Evolutionary conservation across 495 filamentous ascomycete species (phyloP), one percentile per base, ranked within the genome.

Genomic region (Chaetomium fimeti): DNA sequence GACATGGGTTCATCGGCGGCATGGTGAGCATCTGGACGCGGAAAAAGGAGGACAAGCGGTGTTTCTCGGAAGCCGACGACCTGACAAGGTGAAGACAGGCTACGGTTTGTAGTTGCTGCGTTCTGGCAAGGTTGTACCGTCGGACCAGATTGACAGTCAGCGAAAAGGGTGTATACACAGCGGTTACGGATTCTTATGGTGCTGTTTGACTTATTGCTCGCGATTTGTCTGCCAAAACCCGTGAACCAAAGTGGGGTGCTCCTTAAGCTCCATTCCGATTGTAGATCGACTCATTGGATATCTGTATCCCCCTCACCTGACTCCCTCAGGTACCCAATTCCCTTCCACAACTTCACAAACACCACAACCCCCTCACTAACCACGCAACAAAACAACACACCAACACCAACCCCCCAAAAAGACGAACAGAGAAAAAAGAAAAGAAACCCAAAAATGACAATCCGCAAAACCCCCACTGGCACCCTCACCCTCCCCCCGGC

Each of bases 401-500:
- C 5, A 5, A 18, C 13, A 11, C n/a, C 48, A 13, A 0, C 22
- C 22, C 48, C 48, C 24, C n/a, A 15, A 13, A 59, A 13, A 48
- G 2, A 48, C 28, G 1, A 22, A 28, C 13, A 62, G 15, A 22
- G 16, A 5, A 42, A 62, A 9, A 29, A 57, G 25, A 36, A 36
- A 57, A 12, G 25, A 29, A 58, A 27, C 2, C n/a, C n/a, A n/a
- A 64, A 53, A 24, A 64, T 64, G 54, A 38, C 60, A 32, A 62
- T 62, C 58, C 58, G 42, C 57, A 49, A 60, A 48, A 1, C 40
- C 53, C 25, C 29, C 47, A 11, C 45, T 20, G 38, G 16, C 9
- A 45, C 29, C 9, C 1, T 59, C 3, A 38, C 55, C 22, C 11
- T 45, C 3, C 63, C 73, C 24, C 76, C 75, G 58, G 72, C 82